These are phyloP conservation scores for Phaeosphaeria sp. DNA, from an alignment of 2,329 filamentous ascomycete genomes.

Conservation along the genomic window DNA sequence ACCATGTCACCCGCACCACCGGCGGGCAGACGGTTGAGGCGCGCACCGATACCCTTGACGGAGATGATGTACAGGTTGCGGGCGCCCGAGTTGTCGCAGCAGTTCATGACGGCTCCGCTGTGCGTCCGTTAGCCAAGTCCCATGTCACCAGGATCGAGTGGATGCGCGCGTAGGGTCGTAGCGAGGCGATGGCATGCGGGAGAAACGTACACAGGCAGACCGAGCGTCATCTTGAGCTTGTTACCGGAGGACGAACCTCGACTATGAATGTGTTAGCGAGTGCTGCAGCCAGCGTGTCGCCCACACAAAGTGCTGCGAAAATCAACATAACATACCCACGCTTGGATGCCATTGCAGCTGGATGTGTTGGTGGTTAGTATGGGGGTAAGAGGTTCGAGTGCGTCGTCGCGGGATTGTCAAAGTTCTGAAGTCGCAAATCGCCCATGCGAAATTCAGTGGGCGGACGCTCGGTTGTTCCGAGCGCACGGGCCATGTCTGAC, in stretches of 20 bases:
- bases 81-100: conserved; percentile 98
- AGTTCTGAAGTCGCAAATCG: background rate
- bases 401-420: conserved; percentile 36
- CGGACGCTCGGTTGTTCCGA: no score
- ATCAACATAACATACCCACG: conserved; percentile 41
- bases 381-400: conserved; percentile 20
- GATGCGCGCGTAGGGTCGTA: conserved; percentile 1
- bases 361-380: conserved; percentile 19
- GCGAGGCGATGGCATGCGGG: conserved; percentile 23
- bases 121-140: conserved; percentile 36
- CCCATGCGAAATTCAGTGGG: background rate
- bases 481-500: no score
- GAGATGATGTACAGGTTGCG: conserved; percentile 99
- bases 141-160: background rate
- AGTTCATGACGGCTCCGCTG: conserved; percentile 99
- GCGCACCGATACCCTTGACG: conserved; percentile 97
- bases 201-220: conserved; percentile 94
- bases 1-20: conserved; percentile 99
- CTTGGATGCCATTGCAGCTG: conserved; percentile 50
- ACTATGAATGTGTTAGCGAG: conserved; percentile 52
- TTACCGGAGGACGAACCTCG: conserved; percentile 93
- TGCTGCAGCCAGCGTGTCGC: background rate
- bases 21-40: conserved; percentile 95
- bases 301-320: background rate
- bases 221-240: conserved; percentile 99